Base-by-base conservation (phyloP, 139 green algal genomes). In the Edaphochlamys debaryana region DNA sequence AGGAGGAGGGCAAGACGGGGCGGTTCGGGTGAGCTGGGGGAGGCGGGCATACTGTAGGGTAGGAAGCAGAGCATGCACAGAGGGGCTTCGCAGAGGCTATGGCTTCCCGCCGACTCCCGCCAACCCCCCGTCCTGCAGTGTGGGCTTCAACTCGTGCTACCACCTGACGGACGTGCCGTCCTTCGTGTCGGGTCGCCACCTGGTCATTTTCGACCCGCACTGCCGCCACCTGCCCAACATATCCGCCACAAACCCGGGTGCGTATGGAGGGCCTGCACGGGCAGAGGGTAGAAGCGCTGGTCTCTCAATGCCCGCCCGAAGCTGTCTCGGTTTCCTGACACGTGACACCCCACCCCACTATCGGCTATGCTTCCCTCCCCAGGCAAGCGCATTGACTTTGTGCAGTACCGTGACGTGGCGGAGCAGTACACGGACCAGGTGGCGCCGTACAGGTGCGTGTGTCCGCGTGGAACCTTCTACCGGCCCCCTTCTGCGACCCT, bases 171-270 rank as follows among this genome's bases (percentile, higher is more conserved):
- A 97, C 54, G 50, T 96, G 30, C 93, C 93, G 30, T 89, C 68
- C 40, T 96, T 97, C 75, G 85, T 96, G 9, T 92, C 81, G 8
- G 90, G 88, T 0, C 62, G 78, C 4, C 76, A 95, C 64, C 62
- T 95, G 25, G 90, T 93, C 27, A 91, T 95, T 13, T 96, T 97
- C 85, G 94, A 97, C 81, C 94, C 94, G 0, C 91, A 95, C 80
- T 94, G 73, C 73, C 68, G 58, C 11, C 67, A 86, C 79, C 50
- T 91, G 11, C 87, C 87, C 36, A 88, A 91, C 60, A 62, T 88
- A 37, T 85, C 71, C 7, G 66, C 80, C 22, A 76, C 78, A 20
- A 91, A 91, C 37, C 87, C 87, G 17, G 87, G 87, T 69, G 23
- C 45, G 69, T 9, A n/a, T n/a, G n/a, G n/a, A n/a, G n/a, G n/a